A percentile compares a stretch with the other conserved stretches of the same genome.
phyloP scores from a whole-genome alignment of 345 rosid species.

The Eucalyptus coolabah region DNA sequence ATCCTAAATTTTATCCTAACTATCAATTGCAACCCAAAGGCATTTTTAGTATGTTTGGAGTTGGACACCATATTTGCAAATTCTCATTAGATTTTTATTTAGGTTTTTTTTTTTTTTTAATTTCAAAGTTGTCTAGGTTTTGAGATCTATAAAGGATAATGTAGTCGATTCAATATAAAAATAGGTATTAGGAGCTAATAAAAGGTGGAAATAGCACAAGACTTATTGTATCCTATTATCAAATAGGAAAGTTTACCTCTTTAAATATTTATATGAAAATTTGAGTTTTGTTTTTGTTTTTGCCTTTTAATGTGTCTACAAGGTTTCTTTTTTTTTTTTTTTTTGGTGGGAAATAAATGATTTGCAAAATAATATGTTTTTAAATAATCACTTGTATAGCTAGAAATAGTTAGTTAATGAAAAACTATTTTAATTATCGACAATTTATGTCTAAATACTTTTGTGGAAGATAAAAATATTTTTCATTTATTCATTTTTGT shows the following conservation, averaged over 20 bases:
- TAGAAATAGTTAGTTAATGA: neutral
- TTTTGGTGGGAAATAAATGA: neutral
- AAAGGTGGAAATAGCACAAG: neutral
- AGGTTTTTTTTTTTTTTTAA: too few relatives aligned
- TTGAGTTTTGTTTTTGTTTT: neutral
- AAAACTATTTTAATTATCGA: too few relatives aligned
- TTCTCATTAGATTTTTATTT: too few relatives aligned
- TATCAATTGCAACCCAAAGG: too few relatives aligned
- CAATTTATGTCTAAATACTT: neutral
- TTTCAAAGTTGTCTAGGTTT: too few relatives aligned
- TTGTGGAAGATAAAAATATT: too few relatives aligned
- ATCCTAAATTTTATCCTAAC: too few relatives aligned
- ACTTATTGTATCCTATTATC: neutral
- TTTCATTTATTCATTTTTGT: too few relatives aligned
- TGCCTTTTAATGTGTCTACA: neutral
- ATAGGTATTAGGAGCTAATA: too few relatives aligned
- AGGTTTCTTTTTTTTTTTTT: neutral
- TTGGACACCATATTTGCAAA: neutral
- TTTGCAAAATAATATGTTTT: neutral
- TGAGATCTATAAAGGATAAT: too few relatives aligned
- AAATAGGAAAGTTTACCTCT: neutral
- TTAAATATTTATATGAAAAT: neutral
- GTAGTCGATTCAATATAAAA: neutral
- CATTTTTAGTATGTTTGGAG: neutral
- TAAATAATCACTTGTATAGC: neutral